Conservation (phyloP, 192 early-diverging fungal species). For the Chytriomyces hyalinus region DNA sequence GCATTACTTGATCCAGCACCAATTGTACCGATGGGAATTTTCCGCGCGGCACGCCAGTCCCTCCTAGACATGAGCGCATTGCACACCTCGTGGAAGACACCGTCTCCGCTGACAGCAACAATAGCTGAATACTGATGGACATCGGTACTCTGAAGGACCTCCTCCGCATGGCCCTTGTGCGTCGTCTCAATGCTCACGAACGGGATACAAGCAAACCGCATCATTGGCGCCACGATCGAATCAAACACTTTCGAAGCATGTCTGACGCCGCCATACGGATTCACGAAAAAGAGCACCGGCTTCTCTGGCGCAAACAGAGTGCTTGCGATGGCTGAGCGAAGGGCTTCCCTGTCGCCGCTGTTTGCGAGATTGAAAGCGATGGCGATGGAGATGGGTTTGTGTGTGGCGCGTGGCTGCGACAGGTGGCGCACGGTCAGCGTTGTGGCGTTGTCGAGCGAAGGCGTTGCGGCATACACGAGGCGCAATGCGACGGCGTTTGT, state of each 20-base stretch:
- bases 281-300: conserved; percentile 63
- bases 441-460: neutral
- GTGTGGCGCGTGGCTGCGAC: neutral
- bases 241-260: conserved; percentile 64
- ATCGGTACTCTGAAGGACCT: conserved; percentile 28
- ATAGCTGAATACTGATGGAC: conserved; percentile 63
- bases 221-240: conserved; percentile 60
- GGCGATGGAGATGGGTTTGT: neutral
- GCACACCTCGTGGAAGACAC: conserved; percentile 79
- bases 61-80: conserved; percentile 77
- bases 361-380: neutral
- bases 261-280: conserved; percentile 77
- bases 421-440: neutral
- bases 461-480: neutral
- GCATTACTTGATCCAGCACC: conserved; percentile 53
- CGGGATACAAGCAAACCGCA: conserved; percentile 64
- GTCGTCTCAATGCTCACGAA: conserved; percentile 33
- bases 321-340: neutral
- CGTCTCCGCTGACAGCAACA: conserved; percentile 77
- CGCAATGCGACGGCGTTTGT: neutral
- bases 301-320: neutral
- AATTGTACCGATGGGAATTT: conserved; percentile 68
- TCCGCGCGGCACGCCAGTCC: conserved; percentile 63
- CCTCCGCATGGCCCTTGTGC: conserved; percentile 23
- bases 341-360: neutral